Conservation (phyloP, 1,284 basidiomycete genomes). For the Cystodermella granulosa region DNA sequence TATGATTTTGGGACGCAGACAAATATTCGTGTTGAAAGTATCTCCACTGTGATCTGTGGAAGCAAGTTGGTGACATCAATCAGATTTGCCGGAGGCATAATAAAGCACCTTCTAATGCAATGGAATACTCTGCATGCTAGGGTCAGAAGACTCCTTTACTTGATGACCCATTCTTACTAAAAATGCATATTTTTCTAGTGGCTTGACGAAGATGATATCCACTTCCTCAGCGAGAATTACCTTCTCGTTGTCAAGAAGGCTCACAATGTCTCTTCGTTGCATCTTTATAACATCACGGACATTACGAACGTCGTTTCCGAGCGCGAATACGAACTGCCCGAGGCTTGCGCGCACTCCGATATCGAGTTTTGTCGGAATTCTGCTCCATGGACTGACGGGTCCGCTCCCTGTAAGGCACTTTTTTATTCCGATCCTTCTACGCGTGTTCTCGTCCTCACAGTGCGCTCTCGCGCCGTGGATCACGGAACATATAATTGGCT, state of each 20-base stretch:
- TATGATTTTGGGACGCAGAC: slow-evolving; percentile 40
- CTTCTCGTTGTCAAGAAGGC: slow-evolving; percentile 40
- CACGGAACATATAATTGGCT: slow-evolving; percentile 38
- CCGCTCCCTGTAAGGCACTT: slow-evolving; percentile 34
- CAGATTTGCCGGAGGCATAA: slow-evolving; percentile 37
- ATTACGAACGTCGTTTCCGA: slow-evolving; percentile 38
- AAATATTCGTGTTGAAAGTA: slow-evolving; percentile 31
- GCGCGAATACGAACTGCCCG: slow-evolving; percentile 48
- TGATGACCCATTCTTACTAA: neutral
- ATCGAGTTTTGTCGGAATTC: slow-evolving; percentile 42
- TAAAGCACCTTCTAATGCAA: slow-evolving; percentile 44
- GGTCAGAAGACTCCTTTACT: slow-evolving; percentile 26
- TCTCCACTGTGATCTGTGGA: slow-evolving; percentile 39
- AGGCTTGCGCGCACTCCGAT: slow-evolving; percentile 38
- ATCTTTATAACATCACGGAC: slow-evolving; percentile 44
- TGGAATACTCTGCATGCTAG: slow-evolving; percentile 45
- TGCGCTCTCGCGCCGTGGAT: slow-evolving; percentile 27
- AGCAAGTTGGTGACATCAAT: slow-evolving; percentile 41
- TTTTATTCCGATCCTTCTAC: slow-evolving; percentile 46
- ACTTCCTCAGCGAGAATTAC: slow-evolving; percentile 41
- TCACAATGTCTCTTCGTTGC: slow-evolving; percentile 33
- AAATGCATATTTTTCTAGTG: slow-evolving; percentile 29
- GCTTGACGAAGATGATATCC: slow-evolving; percentile 44
- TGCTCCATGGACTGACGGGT: slow-evolving; percentile 33
- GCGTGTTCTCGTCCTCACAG: slow-evolving; percentile 42